Evolutionary conservation across 2,329 filamentous ascomycete species (phyloP), one percentile per base, ranked within the genome.

Genomic region (Colletotrichum spinosum): DNA sequence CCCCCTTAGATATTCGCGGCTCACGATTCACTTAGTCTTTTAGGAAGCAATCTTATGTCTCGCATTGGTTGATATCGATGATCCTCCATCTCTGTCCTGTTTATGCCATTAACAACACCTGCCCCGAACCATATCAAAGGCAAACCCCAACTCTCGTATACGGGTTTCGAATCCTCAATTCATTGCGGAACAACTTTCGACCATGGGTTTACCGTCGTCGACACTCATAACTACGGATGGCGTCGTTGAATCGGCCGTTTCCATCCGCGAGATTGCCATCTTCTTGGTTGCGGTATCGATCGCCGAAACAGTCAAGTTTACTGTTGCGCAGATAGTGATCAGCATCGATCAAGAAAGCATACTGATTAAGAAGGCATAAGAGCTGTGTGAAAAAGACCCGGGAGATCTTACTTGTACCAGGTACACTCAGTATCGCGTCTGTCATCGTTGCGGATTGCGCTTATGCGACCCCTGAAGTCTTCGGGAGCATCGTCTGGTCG

Each of bases 401-500:
- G 9, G 12, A 11, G 15, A 25, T 45, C 57, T 9, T 33, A 60
- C 57, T 44, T 39, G 12, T 55, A 60, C 57, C 57, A 60, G 11
- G 51, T 55, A 15, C 57, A 60, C 9, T 10, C 12, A 1, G n/a
- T 52, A 12, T 33, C 33, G 17, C 34, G 33, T 17, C 57, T 39
- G 34, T 60, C 49, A n/a, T 60, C 46, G 57, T 60, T 60, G 5
- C 49, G 49, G 41, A 60, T 60, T 0, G 57, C 54, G 35, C 57
- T 60, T 35, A 60, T 55, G 13, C 51, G 49, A 2, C 55, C 57
- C 33, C 45, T 39, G n/a, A 52, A 46, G n/a, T 49, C 57, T 6
- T 11, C n/a, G 11, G 33, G 57, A 7, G 46, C 49, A 11, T 60
- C 46, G 34, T 54, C 57, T 60, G 25, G 25, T 25, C 25, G 25